Conservation (phyloP, 139 green algal genomes). For the Chlorokybus atmophyticus region DNA sequence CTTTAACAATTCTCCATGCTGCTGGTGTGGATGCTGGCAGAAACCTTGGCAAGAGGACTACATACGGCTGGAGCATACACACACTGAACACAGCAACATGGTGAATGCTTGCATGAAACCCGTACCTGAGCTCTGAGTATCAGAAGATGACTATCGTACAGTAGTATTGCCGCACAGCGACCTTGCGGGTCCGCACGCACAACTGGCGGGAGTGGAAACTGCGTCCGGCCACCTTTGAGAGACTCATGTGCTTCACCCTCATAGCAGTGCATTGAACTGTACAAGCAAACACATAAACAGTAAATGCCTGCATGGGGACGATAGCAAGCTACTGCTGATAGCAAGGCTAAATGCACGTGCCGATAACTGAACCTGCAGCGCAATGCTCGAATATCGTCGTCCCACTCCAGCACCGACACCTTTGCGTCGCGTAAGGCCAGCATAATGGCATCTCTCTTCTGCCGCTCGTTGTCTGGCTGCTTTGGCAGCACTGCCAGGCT, state of each 20-base stretch:
- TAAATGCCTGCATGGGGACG: too few species aligned
- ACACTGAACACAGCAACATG: too few species aligned
- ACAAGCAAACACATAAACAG: background rate
- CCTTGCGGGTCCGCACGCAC: slow-evolving; percentile 51
- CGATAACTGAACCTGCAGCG: slow-evolving; percentile 31
- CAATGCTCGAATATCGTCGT: slow-evolving; percentile 37
- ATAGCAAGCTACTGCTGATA: background rate
- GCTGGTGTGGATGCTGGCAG: too few species aligned
- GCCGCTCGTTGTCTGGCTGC: slow-evolving; percentile 12
- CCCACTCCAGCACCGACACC: slow-evolving; percentile 71
- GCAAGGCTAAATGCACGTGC: background rate
- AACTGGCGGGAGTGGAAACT: slow-evolving; percentile 37
- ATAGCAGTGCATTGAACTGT: slow-evolving; percentile 63
- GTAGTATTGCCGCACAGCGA: slow-evolving; percentile 62
- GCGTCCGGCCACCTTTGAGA: slow-evolving; percentile 12
- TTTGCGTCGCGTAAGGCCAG: slow-evolving; percentile 79
- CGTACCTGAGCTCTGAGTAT: slow-evolving; percentile 4
- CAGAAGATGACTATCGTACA: slow-evolving; percentile 25
- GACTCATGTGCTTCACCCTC: slow-evolving; percentile 32
- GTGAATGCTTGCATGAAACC: background rate
- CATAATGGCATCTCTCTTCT: slow-evolving; percentile 44
- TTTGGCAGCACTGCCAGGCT: slow-evolving; percentile 16
- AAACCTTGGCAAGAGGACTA: too few species aligned
- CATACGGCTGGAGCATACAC: too few species aligned
- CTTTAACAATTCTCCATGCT: too few species aligned